These are phyloP conservation scores for Funneliformis caledonium DNA, from an alignment of 371 early-diverging fungal species.

Conservation along the genomic window DNA sequence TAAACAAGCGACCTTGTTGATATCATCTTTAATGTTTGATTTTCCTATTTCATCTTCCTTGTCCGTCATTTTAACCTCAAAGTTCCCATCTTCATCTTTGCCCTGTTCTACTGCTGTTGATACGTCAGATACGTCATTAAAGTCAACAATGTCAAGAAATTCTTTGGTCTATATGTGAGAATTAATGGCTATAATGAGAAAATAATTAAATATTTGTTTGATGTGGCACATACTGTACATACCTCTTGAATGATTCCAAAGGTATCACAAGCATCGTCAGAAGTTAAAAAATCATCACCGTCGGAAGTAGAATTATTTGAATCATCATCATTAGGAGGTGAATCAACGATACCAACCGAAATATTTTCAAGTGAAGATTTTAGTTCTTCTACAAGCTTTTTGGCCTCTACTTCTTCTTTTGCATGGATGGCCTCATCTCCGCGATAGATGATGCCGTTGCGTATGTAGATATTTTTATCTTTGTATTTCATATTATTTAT, in stretches of 20 bases:
- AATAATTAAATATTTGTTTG: background rate
- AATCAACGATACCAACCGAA: background rate
- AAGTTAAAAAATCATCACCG: background rate
- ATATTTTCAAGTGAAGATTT: conserved; percentile 38
- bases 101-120: no score
- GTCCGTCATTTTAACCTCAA: background rate
- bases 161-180: background rate
- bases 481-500: no score
- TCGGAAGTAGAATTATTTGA: background rate
- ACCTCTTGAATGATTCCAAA: background rate
- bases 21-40: no score
- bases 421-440: conserved; percentile 36
- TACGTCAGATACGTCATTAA: background rate
- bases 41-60: no score
- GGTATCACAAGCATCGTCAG: background rate
- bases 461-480: conserved; percentile 31
- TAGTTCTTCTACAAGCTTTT: conserved; percentile 32
- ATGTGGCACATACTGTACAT: no score
- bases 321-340: background rate
- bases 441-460: conserved; percentile 28
- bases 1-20: background rate
- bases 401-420: conserved; percentile 33
- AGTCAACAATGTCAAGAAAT: background rate
- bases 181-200: no score
- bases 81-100: background rate